Evolutionary conservation across 129 eudicot species (phyloP), one percentile per base, ranked within the genome.

Genomic region (Artemisia tridentata): DNA sequence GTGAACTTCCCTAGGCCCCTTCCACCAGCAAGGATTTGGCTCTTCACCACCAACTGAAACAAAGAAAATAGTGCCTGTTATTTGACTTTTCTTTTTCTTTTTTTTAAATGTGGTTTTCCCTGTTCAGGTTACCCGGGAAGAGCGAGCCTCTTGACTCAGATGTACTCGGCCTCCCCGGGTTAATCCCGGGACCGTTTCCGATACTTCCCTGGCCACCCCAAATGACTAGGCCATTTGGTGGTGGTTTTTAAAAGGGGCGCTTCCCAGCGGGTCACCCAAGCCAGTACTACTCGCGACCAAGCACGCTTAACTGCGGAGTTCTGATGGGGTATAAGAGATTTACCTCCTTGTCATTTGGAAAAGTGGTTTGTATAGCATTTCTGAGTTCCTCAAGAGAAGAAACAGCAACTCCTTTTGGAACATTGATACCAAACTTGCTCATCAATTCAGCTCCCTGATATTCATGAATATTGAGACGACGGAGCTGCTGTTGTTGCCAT

Each of bases 371-470:
- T 41, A 92, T 70, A 4, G 89, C 84, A 65, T 85, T 84, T 46
- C 75, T 84, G 13, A 89, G 84, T 77, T 92, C 96, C 72, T 85
- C 92, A 43, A 89, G 63, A 5, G 96, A 86, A 58, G 92, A 81
- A 75, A 80, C 86, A 11, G 96, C 92, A 60, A 89, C 88, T 64
- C 98, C 98, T 78, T 80, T 92, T 11, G 98, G 98, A 73, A 89
- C 98, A 80, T 92, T 92, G 23, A 92, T 80, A 57, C 98, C 98
- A 77, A 86, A 83, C 49, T 89, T 92, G 75, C 86, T 45, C 98
- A 92, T 92, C 84, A 92, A 67, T 34, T 92, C 98, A 65, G 98
- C 98, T 61, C 98, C 98, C 98, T 89, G 98, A 77, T 89, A 93
- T 67, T 93, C 98, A 63, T 93, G 98, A 68, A 93, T 87, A 72